Percentiles rank a stretch among this genome's conserved stretches.
Conservation (phyloP, 495 filamentous ascomycete species). For the Amphirosellinia nigrospora region DNA sequence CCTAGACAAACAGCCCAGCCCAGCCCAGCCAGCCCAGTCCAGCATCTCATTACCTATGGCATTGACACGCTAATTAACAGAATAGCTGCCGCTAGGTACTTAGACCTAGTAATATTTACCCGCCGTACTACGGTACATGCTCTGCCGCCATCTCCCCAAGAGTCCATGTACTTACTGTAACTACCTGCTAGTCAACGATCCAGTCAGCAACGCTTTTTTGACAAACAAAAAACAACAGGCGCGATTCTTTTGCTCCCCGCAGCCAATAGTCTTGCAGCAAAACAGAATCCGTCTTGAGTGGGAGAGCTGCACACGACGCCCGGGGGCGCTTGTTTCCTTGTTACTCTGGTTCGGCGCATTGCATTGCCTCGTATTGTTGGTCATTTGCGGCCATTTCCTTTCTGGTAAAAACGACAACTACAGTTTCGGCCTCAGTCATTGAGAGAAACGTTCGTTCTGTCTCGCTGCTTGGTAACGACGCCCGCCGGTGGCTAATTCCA, state of each 20-base stretch:
- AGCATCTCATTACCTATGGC: neutral
- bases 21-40: neutral
- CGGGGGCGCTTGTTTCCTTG: conserved; percentile 9
- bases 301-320: conserved; percentile 6
- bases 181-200: neutral
- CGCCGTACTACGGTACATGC: neutral
- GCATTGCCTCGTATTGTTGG: neutral
- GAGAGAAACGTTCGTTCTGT: conserved; percentile 8
- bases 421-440: neutral
- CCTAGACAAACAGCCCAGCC: too few relatives aligned
- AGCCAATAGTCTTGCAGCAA: conserved; percentile 1
- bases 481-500: neutral
- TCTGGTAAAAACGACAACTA: conserved; percentile 1
- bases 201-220: conserved; percentile 7
- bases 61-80: conserved; percentile 17
- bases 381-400: neutral
- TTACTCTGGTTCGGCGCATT: neutral
- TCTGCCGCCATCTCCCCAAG: neutral
- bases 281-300: neutral
- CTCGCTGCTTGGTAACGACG: neutral
- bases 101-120: too few relatives aligned
- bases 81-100: conserved; percentile 9
- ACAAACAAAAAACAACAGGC: conserved; percentile 1
- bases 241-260: conserved; percentile 2
- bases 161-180: conserved; percentile 2